phyloP scores from a whole-genome alignment of 208 protist species.

The Acanthamoeba sp. region DNA sequence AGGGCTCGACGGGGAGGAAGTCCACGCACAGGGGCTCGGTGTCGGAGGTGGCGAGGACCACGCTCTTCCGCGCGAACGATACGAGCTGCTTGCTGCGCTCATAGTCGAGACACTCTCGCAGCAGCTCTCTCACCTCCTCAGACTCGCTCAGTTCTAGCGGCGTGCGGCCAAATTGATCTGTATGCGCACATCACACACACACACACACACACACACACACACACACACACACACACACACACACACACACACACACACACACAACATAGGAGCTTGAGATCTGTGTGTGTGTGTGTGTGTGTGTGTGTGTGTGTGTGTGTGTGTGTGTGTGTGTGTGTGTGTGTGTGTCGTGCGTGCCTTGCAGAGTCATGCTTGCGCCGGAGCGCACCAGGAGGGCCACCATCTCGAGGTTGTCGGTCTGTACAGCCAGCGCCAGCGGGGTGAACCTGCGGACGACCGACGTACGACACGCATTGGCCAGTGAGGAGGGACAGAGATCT shows the following conservation, averaged over 20 bases:
- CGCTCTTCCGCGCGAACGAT: not conserved
- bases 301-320: not conserved
- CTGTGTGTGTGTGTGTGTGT: not conserved
- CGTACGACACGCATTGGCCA: too few relatives aligned
- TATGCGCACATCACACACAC: not conserved
- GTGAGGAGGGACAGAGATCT: too few relatives aligned
- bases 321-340: not conserved
- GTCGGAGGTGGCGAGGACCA: conserved; percentile 43
- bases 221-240: too few relatives aligned
- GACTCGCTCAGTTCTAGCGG: conserved; percentile 4
- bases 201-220: not conserved
- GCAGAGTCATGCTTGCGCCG: conserved; percentile 22
- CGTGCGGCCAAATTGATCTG: conserved; percentile 50
- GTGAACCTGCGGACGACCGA: too few relatives aligned
- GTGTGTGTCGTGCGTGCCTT: not conserved
- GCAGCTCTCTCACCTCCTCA: not conserved
- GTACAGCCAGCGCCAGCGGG: not conserved
- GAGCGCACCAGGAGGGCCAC: conserved; percentile 24
- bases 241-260: not conserved
- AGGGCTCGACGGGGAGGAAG: conserved; percentile 31
- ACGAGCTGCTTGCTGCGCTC: conserved; percentile 19
- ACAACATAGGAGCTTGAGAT: not conserved
- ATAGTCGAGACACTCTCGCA: conserved; percentile 38
- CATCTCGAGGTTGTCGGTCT: conserved; percentile 33
- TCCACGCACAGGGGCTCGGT: conserved; percentile 27